Evolutionary conservation across 768 basidiomycete genomes (phyloP).

Genomic region (Tylopilus cervinicoccineus): DNA sequence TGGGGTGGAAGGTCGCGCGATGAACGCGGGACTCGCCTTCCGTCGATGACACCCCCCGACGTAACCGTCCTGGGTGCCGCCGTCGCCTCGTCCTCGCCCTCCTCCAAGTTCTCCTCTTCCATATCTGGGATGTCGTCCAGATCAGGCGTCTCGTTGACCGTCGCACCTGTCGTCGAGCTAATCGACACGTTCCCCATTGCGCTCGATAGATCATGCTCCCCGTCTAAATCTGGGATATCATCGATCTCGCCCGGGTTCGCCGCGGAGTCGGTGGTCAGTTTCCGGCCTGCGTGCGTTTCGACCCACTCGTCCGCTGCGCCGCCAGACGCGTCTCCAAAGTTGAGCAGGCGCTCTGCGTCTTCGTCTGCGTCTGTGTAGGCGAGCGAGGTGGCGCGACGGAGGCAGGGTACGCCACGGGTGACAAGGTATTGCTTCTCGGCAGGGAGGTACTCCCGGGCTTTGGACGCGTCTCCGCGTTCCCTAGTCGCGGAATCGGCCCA

Average conservation of each 20-base stretch:
- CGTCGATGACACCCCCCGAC: slow-evolving; percentile 37
- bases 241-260: slow-evolving; percentile 65
- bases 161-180: slow-evolving; percentile 31
- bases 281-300: slow-evolving; percentile 89
- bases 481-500: slow-evolving; percentile 37
- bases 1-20: not conserved
- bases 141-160: slow-evolving; percentile 69
- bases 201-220: slow-evolving; percentile 39
- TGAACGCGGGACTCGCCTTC: slow-evolving; percentile 40
- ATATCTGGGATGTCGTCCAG: slow-evolving; percentile 98
- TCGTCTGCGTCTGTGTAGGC: slow-evolving; percentile 96
- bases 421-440: slow-evolving; percentile 95
- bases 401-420: slow-evolving; percentile 93
- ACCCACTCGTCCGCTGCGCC: slow-evolving; percentile 90
- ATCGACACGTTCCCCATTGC: slow-evolving; percentile 47
- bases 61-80: slow-evolving; percentile 49
- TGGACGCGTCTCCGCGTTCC: slow-evolving; percentile 89
- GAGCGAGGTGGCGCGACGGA: slow-evolving; percentile 87
- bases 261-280: slow-evolving; percentile 45
- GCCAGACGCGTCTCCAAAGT: slow-evolving; percentile 64
- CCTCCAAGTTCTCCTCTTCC: slow-evolving; percentile 91
- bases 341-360: slow-evolving; percentile 89
- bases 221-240: slow-evolving; percentile 87
- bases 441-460: slow-evolving; percentile 90
- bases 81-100: slow-evolving; percentile 84